Evolutionary conservation across 2,329 filamentous ascomycete species (phyloP).

Genomic region (Colletotrichum theobromicola): DNA sequence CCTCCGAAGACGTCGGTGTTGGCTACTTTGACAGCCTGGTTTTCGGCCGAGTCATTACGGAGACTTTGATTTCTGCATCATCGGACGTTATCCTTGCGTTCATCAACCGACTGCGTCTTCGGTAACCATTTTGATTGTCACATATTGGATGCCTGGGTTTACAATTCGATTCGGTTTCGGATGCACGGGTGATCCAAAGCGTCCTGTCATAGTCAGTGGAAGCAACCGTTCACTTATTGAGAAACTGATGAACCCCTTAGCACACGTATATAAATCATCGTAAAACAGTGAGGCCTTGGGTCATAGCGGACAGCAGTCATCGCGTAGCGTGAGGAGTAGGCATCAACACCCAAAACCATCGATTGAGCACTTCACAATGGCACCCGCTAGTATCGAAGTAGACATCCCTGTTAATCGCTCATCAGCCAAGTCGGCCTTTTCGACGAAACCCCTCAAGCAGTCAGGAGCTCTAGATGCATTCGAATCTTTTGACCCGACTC

Average conservation of each 20-base stretch:
- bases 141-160: not conserved
- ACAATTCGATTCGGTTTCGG: not conserved
- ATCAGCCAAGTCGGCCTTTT: constrained; percentile 9
- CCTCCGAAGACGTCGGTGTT: not conserved
- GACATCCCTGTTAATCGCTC: not conserved
- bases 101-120: not conserved
- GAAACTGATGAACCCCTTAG: fast-evolving
- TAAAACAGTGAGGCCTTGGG: not conserved
- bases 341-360: not conserved
- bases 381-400: constrained; percentile 21
- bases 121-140: too few species aligned
- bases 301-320: fast-evolving
- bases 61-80: not conserved
- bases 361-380: not conserved
- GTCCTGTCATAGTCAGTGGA: not conserved
- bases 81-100: not conserved
- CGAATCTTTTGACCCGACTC: constrained; percentile 57
- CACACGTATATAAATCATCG: not conserved
- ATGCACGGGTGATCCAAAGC: not conserved
- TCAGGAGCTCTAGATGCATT: constrained; percentile 50
- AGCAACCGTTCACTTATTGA: not conserved
- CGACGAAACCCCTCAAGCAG: constrained; percentile 41
- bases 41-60: not conserved
- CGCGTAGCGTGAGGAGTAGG: not conserved
- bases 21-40: not conserved